A percentile compares a stretch with the other conserved stretches of the same genome.
Conservation (phyloP, 1,284 basidiomycete species). For the Tilletiopsis washingtonensis region DNA sequence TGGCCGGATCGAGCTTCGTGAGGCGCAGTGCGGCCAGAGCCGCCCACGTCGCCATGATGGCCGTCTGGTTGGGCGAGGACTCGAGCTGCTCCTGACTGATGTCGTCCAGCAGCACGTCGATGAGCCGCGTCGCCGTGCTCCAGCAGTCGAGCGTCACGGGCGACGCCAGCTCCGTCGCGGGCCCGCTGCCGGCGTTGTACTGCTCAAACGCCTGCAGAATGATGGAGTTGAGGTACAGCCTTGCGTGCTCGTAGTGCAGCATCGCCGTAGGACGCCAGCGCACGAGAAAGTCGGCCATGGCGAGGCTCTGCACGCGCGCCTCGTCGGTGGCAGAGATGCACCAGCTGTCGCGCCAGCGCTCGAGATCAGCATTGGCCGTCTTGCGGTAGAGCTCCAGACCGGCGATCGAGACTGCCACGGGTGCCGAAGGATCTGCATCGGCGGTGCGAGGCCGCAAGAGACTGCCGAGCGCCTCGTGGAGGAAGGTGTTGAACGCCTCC, state of each 20-base stretch:
- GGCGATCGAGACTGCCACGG: slow-evolving; percentile 4
- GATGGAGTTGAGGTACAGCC: slow-evolving; percentile 29
- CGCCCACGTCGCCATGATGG: slow-evolving; percentile 34
- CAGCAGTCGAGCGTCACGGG: slow-evolving; percentile 30
- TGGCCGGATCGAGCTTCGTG: slow-evolving; percentile 17
- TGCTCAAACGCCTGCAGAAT: slow-evolving; percentile 30
- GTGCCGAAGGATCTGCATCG: no score
- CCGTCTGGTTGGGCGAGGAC: slow-evolving; percentile 28
- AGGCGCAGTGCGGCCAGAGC: slow-evolving; percentile 32
- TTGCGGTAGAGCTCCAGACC: slow-evolving; percentile 29
- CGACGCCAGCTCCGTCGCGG: not conserved
- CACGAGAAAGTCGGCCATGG: slow-evolving; percentile 16
- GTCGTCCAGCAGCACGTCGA: slow-evolving; percentile 26
- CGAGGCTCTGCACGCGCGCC: not conserved
- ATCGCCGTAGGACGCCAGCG: slow-evolving; percentile 30
- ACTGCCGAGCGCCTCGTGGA: slow-evolving; percentile 3
- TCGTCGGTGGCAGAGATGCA: slow-evolving; percentile 12
- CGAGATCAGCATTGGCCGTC: slow-evolving; percentile 28
- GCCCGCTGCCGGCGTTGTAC: slow-evolving; percentile 17
- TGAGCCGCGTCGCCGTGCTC: slow-evolving; percentile 24
- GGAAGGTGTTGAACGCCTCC: slow-evolving; percentile 22
- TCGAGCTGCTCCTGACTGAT: slow-evolving; percentile 16
- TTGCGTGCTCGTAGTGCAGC: slow-evolving; percentile 30
- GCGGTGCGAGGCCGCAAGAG: no score
- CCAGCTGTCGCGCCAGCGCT: slow-evolving; percentile 37